Conservation (phyloP, 2,329 filamentous ascomycete genomes). For the Aspergillus sp. region DNA sequence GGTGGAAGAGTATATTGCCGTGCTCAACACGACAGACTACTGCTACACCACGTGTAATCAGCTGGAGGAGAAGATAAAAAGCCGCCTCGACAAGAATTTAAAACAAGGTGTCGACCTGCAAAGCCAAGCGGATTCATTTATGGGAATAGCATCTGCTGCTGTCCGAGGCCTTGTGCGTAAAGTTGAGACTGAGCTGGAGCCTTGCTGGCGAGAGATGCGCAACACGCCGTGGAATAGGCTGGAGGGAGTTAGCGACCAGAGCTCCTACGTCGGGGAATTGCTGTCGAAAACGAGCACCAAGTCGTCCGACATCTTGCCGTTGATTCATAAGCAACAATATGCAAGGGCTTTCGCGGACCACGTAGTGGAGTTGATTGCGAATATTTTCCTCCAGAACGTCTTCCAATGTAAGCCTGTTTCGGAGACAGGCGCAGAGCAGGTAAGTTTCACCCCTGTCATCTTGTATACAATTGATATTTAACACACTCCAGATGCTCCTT, state of each 20-base stretch:
- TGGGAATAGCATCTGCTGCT: conserved; percentile 87
- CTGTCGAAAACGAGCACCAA: conserved; percentile 70
- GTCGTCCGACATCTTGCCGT: conserved; percentile 70
- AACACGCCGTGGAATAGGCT: conserved; percentile 94
- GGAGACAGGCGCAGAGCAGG: conserved; percentile 90
- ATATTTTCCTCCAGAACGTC: conserved; percentile 76
- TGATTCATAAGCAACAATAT: conserved; percentile 89
- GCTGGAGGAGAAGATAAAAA: conserved; percentile 90
- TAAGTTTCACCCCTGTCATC: conserved; percentile 34
- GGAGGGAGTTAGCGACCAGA: conserved; percentile 90
- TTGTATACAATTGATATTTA: neutral
- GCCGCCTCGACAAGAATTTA: conserved; percentile 79
- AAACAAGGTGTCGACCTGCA: conserved; percentile 79
- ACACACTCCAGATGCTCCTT: conserved; percentile 71
- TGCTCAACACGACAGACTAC: conserved; percentile 96
- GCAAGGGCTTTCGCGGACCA: conserved; percentile 94
- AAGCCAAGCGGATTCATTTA: conserved; percentile 89
- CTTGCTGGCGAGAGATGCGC: conserved; percentile 93
- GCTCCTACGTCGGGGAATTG: conserved; percentile 83
- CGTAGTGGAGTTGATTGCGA: conserved; percentile 82
- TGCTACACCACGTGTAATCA: conserved; percentile 93
- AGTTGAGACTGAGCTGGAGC: conserved; percentile 79
- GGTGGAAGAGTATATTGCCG: conserved; percentile 76
- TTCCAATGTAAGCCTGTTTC: conserved; percentile 88
- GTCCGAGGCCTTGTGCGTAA: conserved; percentile 80